A percentile compares a stretch with the other conserved stretches of the same genome.
phyloP scores from a whole-genome alignment of 768 basidiomycete species.

The Lactarius akahatsu region DNA sequence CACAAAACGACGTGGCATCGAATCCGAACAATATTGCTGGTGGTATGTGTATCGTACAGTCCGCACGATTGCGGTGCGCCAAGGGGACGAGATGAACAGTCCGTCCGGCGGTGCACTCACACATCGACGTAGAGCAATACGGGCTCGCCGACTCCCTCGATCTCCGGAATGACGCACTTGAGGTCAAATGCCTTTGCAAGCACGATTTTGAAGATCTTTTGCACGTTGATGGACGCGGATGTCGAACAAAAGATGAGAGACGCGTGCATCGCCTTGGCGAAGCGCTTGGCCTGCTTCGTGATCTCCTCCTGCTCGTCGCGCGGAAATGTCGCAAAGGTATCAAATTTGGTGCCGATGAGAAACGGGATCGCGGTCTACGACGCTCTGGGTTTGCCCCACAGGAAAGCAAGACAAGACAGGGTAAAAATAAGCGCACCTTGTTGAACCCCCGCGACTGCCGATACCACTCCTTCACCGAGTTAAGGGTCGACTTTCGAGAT shows the following conservation, averaged over 20 bases:
- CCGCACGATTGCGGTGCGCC: slow-evolving; percentile 3
- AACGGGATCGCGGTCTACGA: slow-evolving; percentile 95
- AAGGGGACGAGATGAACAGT: not conserved
- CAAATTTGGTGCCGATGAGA: slow-evolving; percentile 97
- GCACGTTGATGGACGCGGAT: slow-evolving; percentile 97
- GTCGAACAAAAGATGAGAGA: slow-evolving; percentile 99
- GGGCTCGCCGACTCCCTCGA: slow-evolving; percentile 95
- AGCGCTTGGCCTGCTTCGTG: slow-evolving; percentile 98
- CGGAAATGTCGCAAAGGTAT: slow-evolving; percentile 93
- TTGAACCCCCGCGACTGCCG: slow-evolving; percentile 98
- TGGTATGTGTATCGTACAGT: slow-evolving; percentile 22
- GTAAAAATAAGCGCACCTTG: slow-evolving; percentile 60
- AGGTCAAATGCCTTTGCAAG: slow-evolving; percentile 97
- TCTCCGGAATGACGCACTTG: slow-evolving; percentile 98
- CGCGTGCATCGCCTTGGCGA: slow-evolving; percentile 98
- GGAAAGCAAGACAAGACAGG: not conserved
- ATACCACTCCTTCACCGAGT: slow-evolving; percentile 99
- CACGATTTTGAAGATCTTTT: slow-evolving; percentile 99
- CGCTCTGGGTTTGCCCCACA: slow-evolving; percentile 11
- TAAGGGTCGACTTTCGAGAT: slow-evolving; percentile 93
- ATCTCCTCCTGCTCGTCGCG: slow-evolving; percentile 99
- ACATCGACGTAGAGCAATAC: slow-evolving; percentile 92
- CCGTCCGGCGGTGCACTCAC: slow-evolving; percentile 35
- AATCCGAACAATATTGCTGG: slow-evolving; percentile 14
- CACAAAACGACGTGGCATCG: slow-evolving; percentile 13